These are phyloP conservation scores for Cercophora samala DNA, from an alignment of 495 filamentous ascomycete genomes.

Conservation along the genomic window DNA sequence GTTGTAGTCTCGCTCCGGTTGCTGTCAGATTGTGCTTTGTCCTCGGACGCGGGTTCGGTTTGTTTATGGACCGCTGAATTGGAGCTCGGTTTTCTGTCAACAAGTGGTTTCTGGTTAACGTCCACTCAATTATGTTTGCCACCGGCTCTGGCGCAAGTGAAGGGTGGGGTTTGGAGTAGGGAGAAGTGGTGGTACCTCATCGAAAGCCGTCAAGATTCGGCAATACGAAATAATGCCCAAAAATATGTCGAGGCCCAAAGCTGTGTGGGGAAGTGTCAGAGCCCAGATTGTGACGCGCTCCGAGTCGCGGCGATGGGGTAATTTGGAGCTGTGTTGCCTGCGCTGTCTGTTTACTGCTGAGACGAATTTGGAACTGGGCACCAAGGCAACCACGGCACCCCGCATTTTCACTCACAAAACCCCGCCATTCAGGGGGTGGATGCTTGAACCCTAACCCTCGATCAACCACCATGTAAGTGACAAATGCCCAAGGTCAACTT, in stretches of 20 bases:
- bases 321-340: background rate
- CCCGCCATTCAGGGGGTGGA: background rate
- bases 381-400: conserved; percentile 11
- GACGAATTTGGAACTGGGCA: conserved; percentile 3
- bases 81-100: conserved; percentile 37
- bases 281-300: background rate
- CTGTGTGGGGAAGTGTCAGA: background rate
- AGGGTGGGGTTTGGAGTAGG: background rate
- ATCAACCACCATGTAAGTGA: too few species aligned
- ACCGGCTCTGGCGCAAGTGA: background rate
- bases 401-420: background rate
- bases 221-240: background rate
- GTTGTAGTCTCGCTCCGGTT: conserved; percentile 3
- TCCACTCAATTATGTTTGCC: conserved; percentile 3
- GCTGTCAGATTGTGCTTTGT: conserved; percentile 25
- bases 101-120: conserved; percentile 9
- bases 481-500: too few species aligned
- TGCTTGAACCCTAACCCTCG: too few species aligned
- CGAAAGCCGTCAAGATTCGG: background rate
- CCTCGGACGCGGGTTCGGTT: conserved; percentile 33
- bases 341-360: background rate
- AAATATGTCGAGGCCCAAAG: background rate
- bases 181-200: background rate
- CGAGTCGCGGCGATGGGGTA: background rate
- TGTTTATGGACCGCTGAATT: conserved; percentile 33